Base-by-base conservation (phyloP, 768 basidiomycete genomes). In the Suillus weaverae region DNA sequence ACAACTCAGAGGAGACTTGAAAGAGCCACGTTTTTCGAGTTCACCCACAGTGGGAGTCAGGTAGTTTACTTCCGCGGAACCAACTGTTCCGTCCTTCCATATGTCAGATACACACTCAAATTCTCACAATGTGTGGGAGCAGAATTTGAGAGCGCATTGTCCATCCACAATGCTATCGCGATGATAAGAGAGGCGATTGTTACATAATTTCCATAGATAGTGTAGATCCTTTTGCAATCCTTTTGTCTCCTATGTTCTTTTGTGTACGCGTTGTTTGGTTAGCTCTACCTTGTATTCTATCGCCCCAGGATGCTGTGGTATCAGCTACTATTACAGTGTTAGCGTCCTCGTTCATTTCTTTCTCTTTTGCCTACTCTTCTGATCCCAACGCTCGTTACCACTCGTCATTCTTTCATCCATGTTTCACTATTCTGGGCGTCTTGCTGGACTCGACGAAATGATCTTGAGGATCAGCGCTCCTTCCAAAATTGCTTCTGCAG, bases 391-490 rank as follows among this genome's bases (percentile, higher is more conserved):
- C 20, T 70, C 66, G 48, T 60, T 69, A 63, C 22, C 39, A 26
- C 39, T 61, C 26, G 62, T 20, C 64, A 62, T 67, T 38, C 64
- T 59, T 67, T 61, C 61, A 48, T 39, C 53, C 66, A 78, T 78
- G 76, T 74, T 77, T 64, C 75, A 75, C 65, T 74, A 80, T 62
- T 77, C 78, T 62, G 76, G 78, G 64, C 72, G 79, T 79, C 80
- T 80, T 74, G 80, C 79, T 76, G 80, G 80, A 38, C 79, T 81
- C 62, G 79, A 81, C 73, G 65, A 71, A 60, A 71, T 78, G 75
- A 66, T 80, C 70, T 72, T 79, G 69, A 77, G 71, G 72, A 78
- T 77, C 71, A 67, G 70, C 55, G 43, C 69, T 14, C 64, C 74
- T 59, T 64, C 68, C 63, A 74, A 72, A 72, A 64, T 76, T 70